Conservation (phyloP, 495 filamentous ascomycete species). For the Neurospora cerealis region DNA sequence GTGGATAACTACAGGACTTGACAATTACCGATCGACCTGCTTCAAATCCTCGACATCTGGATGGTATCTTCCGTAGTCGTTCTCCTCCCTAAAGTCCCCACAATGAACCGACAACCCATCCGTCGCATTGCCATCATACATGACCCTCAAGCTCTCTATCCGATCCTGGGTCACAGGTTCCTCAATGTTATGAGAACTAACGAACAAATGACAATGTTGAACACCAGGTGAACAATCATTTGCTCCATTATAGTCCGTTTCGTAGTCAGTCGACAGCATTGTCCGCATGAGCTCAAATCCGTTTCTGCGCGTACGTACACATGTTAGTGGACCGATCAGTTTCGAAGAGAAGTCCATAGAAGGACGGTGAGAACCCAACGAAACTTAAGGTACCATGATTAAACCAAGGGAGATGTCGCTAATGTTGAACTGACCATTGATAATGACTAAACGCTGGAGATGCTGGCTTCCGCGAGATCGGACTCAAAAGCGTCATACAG, state of each 20-base stretch:
- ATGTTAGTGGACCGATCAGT: not conserved
- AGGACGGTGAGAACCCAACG: not conserved
- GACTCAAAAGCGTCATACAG: not conserved
- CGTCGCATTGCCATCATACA: not conserved
- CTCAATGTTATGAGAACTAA: too few species aligned
- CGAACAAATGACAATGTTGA: not conserved
- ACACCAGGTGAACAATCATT: not conserved
- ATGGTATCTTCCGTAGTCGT: not conserved
- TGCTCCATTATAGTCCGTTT: not conserved
- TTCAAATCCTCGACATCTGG: not conserved
- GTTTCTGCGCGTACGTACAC: not conserved
- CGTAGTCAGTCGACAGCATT: not conserved
- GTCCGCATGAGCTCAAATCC: not conserved
- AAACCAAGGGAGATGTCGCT: not conserved
- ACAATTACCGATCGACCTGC: not conserved
- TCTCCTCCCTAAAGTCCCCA: not conserved
- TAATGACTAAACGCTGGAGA: not conserved
- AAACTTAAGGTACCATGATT: not conserved
- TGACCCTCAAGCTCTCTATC: not conserved
- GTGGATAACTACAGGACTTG: not conserved
- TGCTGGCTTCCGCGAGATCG: not conserved
- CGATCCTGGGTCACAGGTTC: not conserved
- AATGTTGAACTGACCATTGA: not conserved
- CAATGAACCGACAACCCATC: not conserved
- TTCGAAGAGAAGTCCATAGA: not conserved